Evolutionary conservation across 2,329 filamentous ascomycete genomes (phyloP), one percentile per base, ranked within the genome.

Genomic region (Peltaster fructicola): DNA sequence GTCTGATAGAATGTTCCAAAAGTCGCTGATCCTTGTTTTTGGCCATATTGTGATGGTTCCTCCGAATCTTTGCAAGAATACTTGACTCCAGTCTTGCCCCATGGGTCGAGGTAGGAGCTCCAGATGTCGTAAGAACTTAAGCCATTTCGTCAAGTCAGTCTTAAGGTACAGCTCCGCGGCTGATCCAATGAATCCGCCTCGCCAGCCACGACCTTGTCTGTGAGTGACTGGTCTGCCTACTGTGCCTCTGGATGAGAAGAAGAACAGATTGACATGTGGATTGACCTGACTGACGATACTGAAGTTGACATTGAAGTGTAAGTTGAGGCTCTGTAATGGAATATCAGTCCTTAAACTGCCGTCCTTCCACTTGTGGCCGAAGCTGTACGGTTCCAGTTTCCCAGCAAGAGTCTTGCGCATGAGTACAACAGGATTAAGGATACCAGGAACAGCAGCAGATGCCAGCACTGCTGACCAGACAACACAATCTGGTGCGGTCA

Each of bases 281-380:
- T 98, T 98, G 23, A 93, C 85, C 54, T 73, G 68, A 6, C 64
- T 70, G 25, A 76, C 88, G 35, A 98, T 84, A 35, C 79, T 85
- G 51, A 95, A 98, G 48, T 91, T 93, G 50, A 95, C 88, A 49
- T 95, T 95, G 60, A 98, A 98, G 46, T 95, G 81, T 1, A 92
- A 63, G 48, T 98, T 95, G 25, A 98, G 63, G 2, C 84, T 77
- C 51, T 85, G 88, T 43, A 98, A 69, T 0, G 88, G 88, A 14
- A 98, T 93, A 44, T 98, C 88, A 1, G 88, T 98, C 17, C 88
- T 68, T 27, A 98, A 56, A 38, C 77, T 88, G 26, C 88, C 88
- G 48, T 98, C 88, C 52, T 98, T 98, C 88, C 88, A 98, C 54
- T 95, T 95, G 59, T 95, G 84, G 0, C 88, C 88, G 45, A 98